Percentiles rank a stretch among this genome's conserved stretches.
phyloP scores from a whole-genome alignment of 2,329 filamentous ascomycete genomes.

The Ceratocystis destructans region DNA sequence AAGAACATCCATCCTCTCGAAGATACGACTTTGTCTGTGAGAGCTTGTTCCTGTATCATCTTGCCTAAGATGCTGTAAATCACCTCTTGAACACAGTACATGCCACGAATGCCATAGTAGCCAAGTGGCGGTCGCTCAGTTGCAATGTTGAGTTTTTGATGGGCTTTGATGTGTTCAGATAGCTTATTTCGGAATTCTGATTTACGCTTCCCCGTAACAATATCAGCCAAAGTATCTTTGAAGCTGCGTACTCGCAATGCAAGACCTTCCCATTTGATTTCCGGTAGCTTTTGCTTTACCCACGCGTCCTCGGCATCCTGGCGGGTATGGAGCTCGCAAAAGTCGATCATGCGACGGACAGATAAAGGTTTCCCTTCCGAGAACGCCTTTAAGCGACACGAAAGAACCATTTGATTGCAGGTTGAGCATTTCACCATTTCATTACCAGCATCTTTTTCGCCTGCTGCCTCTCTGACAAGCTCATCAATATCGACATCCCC shows the following conservation, averaged over 20 bases:
- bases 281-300: slow-evolving; percentile 47
- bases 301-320: slow-evolving; percentile 38
- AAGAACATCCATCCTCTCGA: slow-evolving; percentile 53
- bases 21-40: slow-evolving; percentile 51
- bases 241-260: slow-evolving; percentile 44
- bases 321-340: slow-evolving; percentile 51
- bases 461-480: slow-evolving; percentile 5
- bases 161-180: slow-evolving; percentile 39
- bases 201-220: slow-evolving; percentile 41
- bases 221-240: slow-evolving; percentile 38
- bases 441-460: neutral
- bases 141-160: slow-evolving; percentile 46
- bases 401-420: slow-evolving; percentile 48
- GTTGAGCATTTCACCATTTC: slow-evolving; percentile 42
- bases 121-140: slow-evolving; percentile 50
- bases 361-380: slow-evolving; percentile 36
- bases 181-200: slow-evolving; percentile 50
- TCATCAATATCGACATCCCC: slow-evolving; percentile 1
- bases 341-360: slow-evolving; percentile 44
- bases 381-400: slow-evolving; percentile 39
- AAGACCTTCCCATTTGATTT: slow-evolving; percentile 54
- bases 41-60: slow-evolving; percentile 46
- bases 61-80: slow-evolving; percentile 48
- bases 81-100: slow-evolving; percentile 56
- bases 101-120: slow-evolving; percentile 69